phyloP scores from a whole-genome alignment of 1,284 basidiomycete species.

The Polyporus tsugae region DNA sequence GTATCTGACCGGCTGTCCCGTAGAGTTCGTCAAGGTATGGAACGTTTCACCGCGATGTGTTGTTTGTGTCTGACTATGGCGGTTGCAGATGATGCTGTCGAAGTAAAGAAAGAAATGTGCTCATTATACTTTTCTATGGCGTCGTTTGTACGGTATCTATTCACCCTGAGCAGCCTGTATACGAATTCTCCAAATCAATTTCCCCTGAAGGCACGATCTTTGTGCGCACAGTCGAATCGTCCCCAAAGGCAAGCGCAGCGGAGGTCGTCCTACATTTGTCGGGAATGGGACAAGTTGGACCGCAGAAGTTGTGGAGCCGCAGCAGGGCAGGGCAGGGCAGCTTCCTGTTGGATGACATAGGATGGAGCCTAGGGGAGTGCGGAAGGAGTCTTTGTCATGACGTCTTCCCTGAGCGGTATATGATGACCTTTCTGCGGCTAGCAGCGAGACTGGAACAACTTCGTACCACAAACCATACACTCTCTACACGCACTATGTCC shows the following conservation, averaged over 20 bases:
- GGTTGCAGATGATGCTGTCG: slow-evolving; percentile 62
- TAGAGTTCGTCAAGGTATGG: slow-evolving; percentile 76
- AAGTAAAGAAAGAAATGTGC: slow-evolving; percentile 50
- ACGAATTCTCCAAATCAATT: slow-evolving; percentile 21
- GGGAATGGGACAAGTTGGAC: neutral
- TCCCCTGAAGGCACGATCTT: neutral
- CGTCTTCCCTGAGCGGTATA: neutral
- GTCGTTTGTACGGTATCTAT: slow-evolving; percentile 33
- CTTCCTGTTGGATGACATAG: neutral
- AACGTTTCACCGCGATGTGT: neutral
- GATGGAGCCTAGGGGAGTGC: neutral
- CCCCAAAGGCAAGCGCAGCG: neutral
- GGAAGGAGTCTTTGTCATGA: slow-evolving; percentile 10
- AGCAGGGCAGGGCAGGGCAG: neutral
- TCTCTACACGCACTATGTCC: slow-evolving; percentile 24
- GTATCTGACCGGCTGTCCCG: neutral
- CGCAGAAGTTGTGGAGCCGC: neutral
- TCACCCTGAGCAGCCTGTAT: slow-evolving; percentile 26
- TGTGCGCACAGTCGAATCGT: neutral
- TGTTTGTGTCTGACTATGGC: slow-evolving; percentile 22
- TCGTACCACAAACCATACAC: neutral
- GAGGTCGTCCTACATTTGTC: neutral
- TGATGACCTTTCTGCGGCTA: neutral
- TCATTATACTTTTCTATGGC: slow-evolving; percentile 19
- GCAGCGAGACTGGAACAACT: neutral